A percentile compares a stretch with the other conserved stretches of the same genome.
These are phyloP conservation scores for Yarrowia galli DNA, from an alignment of 1,139 yeast genomes.

Conservation along the genomic window DNA sequence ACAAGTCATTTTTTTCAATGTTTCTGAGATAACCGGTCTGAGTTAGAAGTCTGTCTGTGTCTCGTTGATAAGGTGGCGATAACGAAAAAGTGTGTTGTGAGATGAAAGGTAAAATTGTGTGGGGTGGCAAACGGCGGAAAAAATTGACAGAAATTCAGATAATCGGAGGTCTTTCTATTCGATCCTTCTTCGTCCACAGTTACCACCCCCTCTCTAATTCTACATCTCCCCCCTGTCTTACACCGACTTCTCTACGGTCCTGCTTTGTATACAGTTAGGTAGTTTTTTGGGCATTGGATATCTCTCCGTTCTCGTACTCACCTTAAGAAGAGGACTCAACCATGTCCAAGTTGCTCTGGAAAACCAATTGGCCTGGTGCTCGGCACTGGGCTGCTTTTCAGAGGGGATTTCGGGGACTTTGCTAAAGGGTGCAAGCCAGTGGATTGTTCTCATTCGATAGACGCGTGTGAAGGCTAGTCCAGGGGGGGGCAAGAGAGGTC, in stretches of 20 bases:
- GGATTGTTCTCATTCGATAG: constrained; percentile 25
- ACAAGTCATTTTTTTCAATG: constrained; percentile 16
- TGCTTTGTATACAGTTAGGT: too few species aligned
- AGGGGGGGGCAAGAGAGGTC: neutral
- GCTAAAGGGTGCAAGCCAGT: constrained; percentile 34
- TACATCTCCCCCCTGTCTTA: too few species aligned
- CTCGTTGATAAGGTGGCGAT: neutral
- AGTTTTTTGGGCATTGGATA: too few species aligned
- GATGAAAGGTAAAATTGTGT: neutral
- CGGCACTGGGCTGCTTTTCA: constrained; percentile 15
- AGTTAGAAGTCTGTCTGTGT: neutral
- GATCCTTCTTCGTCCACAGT: too few species aligned
- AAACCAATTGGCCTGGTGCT: constrained; percentile 17
- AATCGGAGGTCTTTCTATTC: too few species aligned
- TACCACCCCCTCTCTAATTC: too few species aligned
- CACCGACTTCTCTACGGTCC: too few species aligned
- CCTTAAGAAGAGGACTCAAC: constrained; percentile 15
- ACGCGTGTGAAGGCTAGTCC: neutral
- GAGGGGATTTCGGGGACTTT: constrained; percentile 18
- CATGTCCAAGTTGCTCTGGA: constrained; percentile 18
- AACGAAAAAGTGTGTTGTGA: too few species aligned
- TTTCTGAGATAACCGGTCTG: constrained; percentile 30
- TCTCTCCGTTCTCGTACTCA: neutral
- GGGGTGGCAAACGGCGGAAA: neutral
- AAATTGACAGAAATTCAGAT: neutral